Base-by-base conservation (phyloP, 2,329 filamentous ascomycete genomes). In the Orbilia oligospora region DNA sequence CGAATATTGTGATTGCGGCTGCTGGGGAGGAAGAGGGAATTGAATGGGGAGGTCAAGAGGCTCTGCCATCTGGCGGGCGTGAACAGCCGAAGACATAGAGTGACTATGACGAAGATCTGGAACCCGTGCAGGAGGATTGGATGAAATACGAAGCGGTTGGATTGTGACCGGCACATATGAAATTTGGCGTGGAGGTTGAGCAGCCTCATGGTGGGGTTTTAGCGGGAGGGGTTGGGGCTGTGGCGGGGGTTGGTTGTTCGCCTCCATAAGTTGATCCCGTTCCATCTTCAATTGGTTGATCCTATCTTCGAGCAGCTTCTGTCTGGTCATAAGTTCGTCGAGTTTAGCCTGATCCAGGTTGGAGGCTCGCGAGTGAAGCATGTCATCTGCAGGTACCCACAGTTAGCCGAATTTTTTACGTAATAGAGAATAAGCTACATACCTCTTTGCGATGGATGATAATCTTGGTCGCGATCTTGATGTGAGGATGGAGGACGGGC, bases 201-300 rank as follows among this genome's bases (percentile, higher is more conserved):
- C 63, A 6, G 68, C 75, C 33, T 72, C 63, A 33, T 72, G 68
- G 24, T 78, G 68, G 36, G 68, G 30, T 20, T 67, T 71, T 8
- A 72, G 58, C 20, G 68, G 63, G 36, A 71, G 68, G 18, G 56
- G 56, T 44, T 61, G 56, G n/a, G 30, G 33, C 27, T 24, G 56
- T 22, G 48, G 67, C 18, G 58, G 51, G 5, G 58, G 58, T 46
- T 53, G 58, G 10, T 20, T 49, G 38, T 75, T 75, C 4, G 68
- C 38, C 48, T 79, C 76, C n/a, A 79, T 30, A 16, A 79, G 76
- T 20, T 73, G 70, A 33, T 79, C 71, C 49, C 76, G 55, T 27
- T 79, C 70, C 38, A 75, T 10, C 64, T 75, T 75, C 14, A 79
- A 49, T 20, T 79, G 76, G 30, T 79, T 73, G 70, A 79, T 79